phyloP scores from a whole-genome alignment of 1,139 yeast genomes.

The Blastobotrys ciferrii region DNA sequence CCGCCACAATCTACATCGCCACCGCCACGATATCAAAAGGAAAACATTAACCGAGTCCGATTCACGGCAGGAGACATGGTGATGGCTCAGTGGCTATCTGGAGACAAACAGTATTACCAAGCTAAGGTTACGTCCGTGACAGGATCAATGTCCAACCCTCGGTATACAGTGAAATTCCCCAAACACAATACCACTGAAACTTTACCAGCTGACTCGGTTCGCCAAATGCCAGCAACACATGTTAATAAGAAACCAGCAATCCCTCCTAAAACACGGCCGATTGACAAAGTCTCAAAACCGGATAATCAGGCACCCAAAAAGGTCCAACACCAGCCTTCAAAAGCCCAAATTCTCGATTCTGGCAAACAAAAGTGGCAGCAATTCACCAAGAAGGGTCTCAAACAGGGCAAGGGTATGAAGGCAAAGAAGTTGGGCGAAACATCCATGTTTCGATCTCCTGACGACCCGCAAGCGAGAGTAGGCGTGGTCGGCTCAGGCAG shows the following conservation, averaged over 20 bases:
- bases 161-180: slow-evolving; percentile 32
- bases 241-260: slow-evolving; percentile 5
- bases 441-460: slow-evolving; percentile 33
- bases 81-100: slow-evolving; percentile 31
- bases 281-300: slow-evolving; percentile 1
- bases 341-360: slow-evolving; percentile 27
- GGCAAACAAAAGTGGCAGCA: slow-evolving; percentile 37
- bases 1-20: slow-evolving; percentile 8
- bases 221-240: slow-evolving; percentile 14
- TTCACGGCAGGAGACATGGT: slow-evolving; percentile 29
- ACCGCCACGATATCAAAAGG: slow-evolving; percentile 9
- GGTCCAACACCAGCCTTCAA: slow-evolving; percentile 24
- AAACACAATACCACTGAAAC: slow-evolving; percentile 30
- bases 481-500: slow-evolving; percentile 31
- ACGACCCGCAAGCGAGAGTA: slow-evolving; percentile 29
- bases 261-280: background rate
- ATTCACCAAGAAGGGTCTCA: slow-evolving; percentile 32
- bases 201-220: slow-evolving; percentile 25
- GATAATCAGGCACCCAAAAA: slow-evolving; percentile 4
- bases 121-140: slow-evolving; percentile 34
- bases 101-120: slow-evolving; percentile 31
- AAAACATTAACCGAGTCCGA: background rate
- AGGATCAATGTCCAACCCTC: slow-evolving; percentile 30
- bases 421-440: slow-evolving; percentile 26
- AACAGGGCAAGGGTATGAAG: slow-evolving; percentile 22